Percentiles rank a stretch among this genome's conserved stretches.
phyloP scores from a whole-genome alignment of 352 stramenopile species.

The Elongisporangium undulatum region DNA sequence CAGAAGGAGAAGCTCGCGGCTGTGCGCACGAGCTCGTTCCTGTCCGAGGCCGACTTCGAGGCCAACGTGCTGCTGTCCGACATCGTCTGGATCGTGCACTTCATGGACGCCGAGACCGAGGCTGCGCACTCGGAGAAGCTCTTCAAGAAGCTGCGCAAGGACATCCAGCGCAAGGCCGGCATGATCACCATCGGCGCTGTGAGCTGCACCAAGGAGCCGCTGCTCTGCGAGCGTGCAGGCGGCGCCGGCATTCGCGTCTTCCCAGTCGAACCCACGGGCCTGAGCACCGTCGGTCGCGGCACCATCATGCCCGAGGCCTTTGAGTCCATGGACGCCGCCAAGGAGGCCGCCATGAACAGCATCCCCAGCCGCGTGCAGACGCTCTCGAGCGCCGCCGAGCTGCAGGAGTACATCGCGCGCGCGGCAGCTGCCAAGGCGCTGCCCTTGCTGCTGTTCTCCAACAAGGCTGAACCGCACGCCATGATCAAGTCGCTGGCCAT shows the following conservation, averaged over 20 bases:
- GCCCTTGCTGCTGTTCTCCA: constrained; percentile 60
- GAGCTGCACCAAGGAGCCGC: constrained; percentile 38
- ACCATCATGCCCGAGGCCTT: constrained; percentile 35
- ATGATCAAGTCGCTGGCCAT: constrained; percentile 60
- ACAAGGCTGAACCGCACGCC: constrained; percentile 35
- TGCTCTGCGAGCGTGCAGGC: constrained; percentile 46
- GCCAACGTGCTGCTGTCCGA: constrained; percentile 38
- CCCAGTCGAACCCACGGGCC: constrained; percentile 23
- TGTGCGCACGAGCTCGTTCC: constrained; percentile 25
- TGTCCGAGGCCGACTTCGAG: constrained; percentile 46
- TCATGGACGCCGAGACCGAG: constrained; percentile 38
- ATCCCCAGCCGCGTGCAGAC: constrained; percentile 43
- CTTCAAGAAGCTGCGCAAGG: constrained; percentile 43
- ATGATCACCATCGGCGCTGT: constrained; percentile 54
- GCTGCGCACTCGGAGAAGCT: constrained; percentile 19
- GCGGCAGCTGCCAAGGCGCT: constrained; percentile 29
- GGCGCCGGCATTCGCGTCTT: constrained; percentile 51
- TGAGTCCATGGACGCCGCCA: constrained; percentile 39
- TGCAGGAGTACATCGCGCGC: constrained; percentile 54
- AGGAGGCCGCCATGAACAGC: constrained; percentile 32
- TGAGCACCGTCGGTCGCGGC: constrained; percentile 25
- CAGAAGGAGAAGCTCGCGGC: constrained; percentile 13
- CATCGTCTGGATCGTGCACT: constrained; percentile 63
- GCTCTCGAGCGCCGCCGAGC: constrained; percentile 40
- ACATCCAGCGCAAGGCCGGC: constrained; percentile 54